Conservation (phyloP, 805 yeast genomes). For the Debaryomyces maramus region DNA sequence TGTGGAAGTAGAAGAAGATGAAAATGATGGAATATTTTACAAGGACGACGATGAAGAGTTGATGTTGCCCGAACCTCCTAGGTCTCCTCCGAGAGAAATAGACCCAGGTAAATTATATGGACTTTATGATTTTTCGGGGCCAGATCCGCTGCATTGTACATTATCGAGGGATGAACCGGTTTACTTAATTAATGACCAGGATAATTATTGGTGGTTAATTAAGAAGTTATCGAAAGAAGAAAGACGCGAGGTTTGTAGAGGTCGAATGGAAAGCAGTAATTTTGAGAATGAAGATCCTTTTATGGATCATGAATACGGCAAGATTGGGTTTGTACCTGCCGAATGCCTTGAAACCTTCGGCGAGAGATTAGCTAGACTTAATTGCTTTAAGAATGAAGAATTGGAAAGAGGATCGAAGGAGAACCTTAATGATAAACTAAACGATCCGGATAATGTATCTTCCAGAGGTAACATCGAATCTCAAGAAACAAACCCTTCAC, state of each 20-base stretch:
- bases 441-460: neutral
- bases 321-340: constrained; percentile 95
- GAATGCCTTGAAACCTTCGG: constrained; percentile 89
- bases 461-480: neutral
- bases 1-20: constrained; percentile 14
- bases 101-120: constrained; percentile 87
- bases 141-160: constrained; percentile 89
- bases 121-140: constrained; percentile 82
- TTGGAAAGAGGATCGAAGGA: constrained; percentile 37
- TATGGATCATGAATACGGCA: constrained; percentile 52
- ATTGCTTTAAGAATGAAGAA: constrained; percentile 89
- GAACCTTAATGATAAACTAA: neutral
- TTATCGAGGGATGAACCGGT: constrained; percentile 81
- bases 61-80: constrained; percentile 62
- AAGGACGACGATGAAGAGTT: constrained; percentile 46
- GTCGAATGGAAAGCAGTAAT: constrained; percentile 22
- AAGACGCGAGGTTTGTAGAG: constrained; percentile 10
- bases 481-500: neutral
- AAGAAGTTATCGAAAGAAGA: constrained; percentile 39
- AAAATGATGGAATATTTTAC: constrained; percentile 32
- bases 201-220: constrained; percentile 97
- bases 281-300: constrained; percentile 13
- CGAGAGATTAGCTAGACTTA: constrained; percentile 87
- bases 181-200: constrained; percentile 78
- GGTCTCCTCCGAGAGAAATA: constrained; percentile 77